These are phyloP conservation scores for Botrytis deweyae DNA, from an alignment of 2,329 filamentous ascomycete species.

Conservation along the genomic window DNA sequence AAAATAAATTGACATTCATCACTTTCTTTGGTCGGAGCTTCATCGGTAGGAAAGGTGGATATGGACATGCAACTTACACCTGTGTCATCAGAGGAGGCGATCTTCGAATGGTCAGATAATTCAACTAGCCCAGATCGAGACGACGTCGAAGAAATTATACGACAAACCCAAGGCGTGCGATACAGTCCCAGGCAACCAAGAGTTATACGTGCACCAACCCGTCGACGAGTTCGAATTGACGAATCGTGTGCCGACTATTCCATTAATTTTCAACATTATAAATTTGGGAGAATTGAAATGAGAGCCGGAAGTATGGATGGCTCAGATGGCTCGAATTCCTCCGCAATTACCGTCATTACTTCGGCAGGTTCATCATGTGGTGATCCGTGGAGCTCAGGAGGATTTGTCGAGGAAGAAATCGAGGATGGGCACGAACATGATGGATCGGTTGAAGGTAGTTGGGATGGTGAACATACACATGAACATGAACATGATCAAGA, in stretches of 20 bases:
- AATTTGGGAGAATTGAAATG: slow-evolving; percentile 12
- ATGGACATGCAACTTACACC: slow-evolving; percentile 21
- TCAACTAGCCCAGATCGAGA: slow-evolving; percentile 19
- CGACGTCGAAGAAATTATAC: slow-evolving; percentile 16
- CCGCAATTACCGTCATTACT: slow-evolving; percentile 34
- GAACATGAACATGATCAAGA: slow-evolving; percentile 38
- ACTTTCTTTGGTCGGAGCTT: slow-evolving; percentile 11
- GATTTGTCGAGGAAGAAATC: slow-evolving; percentile 32
- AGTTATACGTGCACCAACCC: slow-evolving; percentile 14
- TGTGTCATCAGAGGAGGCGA: slow-evolving; percentile 20
- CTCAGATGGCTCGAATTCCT: slow-evolving; percentile 33
- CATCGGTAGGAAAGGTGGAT: slow-evolving; percentile 11
- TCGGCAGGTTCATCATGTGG: slow-evolving; percentile 34
- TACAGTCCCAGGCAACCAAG: slow-evolving; percentile 4
- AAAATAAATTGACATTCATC: slow-evolving; percentile 1
- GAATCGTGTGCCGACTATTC: slow-evolving; percentile 1
- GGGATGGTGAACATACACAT: slow-evolving; percentile 3
- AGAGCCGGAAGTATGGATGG: slow-evolving; percentile 34
- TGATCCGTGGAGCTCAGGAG: slow-evolving; percentile 35
- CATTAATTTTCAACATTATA: slow-evolving; percentile 6
- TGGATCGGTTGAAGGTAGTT: neutral
- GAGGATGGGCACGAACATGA: slow-evolving; percentile 23
- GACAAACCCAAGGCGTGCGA: slow-evolving; percentile 13
- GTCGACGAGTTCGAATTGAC: slow-evolving; percentile 13
- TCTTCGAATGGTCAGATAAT: slow-evolving; percentile 18